Evolutionary conservation across 2,329 filamentous ascomycete genomes (phyloP).

Genomic region (Alternaria ventricosa): DNA sequence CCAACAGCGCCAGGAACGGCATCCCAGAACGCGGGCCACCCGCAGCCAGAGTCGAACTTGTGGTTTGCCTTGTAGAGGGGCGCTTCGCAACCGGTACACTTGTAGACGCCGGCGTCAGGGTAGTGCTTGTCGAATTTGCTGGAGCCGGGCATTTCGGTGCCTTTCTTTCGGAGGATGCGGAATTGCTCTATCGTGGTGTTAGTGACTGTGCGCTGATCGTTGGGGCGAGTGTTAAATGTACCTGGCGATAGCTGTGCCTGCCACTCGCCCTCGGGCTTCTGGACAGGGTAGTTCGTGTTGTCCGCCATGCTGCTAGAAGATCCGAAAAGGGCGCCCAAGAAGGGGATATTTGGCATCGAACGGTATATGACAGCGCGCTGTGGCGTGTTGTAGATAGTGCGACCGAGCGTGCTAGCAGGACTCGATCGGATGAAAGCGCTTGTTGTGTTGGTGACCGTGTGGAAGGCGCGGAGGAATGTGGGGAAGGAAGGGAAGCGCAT

Average conservation of each 20-base stretch:
- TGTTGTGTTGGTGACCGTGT: slow-evolving; percentile 55
- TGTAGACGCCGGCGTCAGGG: slow-evolving; percentile 78
- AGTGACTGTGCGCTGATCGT: not conserved
- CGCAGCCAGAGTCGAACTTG: slow-evolving; percentile 96
- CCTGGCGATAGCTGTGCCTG: slow-evolving; percentile 78
- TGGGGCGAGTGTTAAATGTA: slow-evolving; percentile 44
- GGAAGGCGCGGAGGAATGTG: slow-evolving; percentile 57
- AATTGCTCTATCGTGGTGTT: slow-evolving; percentile 77
- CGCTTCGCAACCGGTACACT: slow-evolving; percentile 82
- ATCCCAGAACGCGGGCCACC: slow-evolving; percentile 98
- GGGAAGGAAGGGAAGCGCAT: slow-evolving; percentile 60
- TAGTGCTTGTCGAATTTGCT: slow-evolving; percentile 90
- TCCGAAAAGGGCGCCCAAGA: slow-evolving; percentile 78
- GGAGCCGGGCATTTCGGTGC: slow-evolving; percentile 81
- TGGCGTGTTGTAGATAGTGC: slow-evolving; percentile 33
- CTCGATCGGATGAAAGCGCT: slow-evolving; percentile 36
- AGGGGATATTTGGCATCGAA: slow-evolving; percentile 79
- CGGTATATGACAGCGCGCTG: slow-evolving; percentile 37
- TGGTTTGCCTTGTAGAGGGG: slow-evolving; percentile 92
- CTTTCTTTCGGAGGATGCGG: slow-evolving; percentile 87
- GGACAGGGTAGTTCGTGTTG: slow-evolving; percentile 77
- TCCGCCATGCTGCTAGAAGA: slow-evolving; percentile 56
- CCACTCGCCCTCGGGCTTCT: slow-evolving; percentile 87
- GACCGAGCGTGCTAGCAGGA: slow-evolving; percentile 47
- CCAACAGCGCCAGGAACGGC: slow-evolving; percentile 89